A percentile compares a stretch with the other conserved stretches of the same genome.
Conservation (phyloP, 208 protist species). For the Borovskyia barvae region DNA sequence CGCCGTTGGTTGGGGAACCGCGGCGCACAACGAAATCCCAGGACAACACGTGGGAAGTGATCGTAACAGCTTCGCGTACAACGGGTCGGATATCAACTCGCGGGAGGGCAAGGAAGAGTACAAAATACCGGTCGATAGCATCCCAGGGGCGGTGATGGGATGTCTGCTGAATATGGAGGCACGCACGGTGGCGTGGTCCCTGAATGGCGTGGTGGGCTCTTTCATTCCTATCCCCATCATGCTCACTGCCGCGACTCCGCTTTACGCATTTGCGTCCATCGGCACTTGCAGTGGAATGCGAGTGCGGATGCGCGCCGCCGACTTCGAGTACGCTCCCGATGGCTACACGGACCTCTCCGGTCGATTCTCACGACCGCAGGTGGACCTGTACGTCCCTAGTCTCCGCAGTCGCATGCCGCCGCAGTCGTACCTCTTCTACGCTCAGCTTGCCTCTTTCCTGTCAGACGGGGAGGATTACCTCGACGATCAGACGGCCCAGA, state of each 20-base stretch:
- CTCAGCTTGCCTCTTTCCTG: conserved; percentile 77
- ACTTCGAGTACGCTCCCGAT: conserved; percentile 85
- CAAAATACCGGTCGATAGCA: conserved; percentile 53
- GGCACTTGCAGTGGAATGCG: conserved; percentile 77
- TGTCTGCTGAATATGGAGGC: conserved; percentile 84
- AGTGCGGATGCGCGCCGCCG: conserved; percentile 54
- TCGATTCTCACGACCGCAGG: conserved; percentile 52
- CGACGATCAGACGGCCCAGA: conserved; percentile 15
- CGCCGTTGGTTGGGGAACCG: conserved; percentile 87
- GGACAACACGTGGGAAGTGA: conserved; percentile 89
- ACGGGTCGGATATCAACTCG: conserved; percentile 65
- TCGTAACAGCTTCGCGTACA: conserved; percentile 83
- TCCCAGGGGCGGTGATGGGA: conserved; percentile 61
- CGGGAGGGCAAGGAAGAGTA: conserved; percentile 81
- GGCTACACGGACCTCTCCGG: conserved; percentile 80
- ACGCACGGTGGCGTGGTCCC: conserved; percentile 77
- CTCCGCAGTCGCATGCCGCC: conserved; percentile 46
- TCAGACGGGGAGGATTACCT: conserved; percentile 68
- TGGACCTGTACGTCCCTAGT: conserved; percentile 36
- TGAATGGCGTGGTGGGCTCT: conserved; percentile 73
- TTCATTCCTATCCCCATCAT: conserved; percentile 73
- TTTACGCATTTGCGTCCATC: conserved; percentile 86
- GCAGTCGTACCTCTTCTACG: conserved; percentile 71
- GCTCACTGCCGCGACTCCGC: conserved; percentile 27
- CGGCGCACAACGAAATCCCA: conserved; percentile 73